Conservation (phyloP, 805 yeast genomes). For the Saccharomyces mikatae region DNA sequence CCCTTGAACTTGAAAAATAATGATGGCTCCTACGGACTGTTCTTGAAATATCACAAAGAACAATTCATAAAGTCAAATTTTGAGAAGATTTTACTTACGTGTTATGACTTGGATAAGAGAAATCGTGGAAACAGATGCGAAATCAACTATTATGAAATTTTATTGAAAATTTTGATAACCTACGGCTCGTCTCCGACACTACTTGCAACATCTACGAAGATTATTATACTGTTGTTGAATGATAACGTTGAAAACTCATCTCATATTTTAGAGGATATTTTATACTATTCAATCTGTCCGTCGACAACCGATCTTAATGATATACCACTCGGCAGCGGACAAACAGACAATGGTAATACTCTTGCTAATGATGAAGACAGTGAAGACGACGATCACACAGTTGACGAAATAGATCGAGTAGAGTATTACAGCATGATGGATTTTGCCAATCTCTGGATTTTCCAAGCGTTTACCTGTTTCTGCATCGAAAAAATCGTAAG, state of each 20-base stretch:
- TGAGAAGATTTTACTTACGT: conserved; percentile 12
- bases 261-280: conserved; percentile 12
- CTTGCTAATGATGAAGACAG: not conserved
- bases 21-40: conserved; percentile 5
- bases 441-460: conserved; percentile 28
- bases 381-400: conserved; percentile 7
- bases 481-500: conserved; percentile 6
- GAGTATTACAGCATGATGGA: conserved; percentile 16
- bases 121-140: not conserved
- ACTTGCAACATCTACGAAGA: conserved; percentile 6
- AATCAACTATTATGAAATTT: conserved; percentile 7
- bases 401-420: conserved; percentile 5
- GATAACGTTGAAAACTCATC: conserved; percentile 2
- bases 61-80: conserved; percentile 19
- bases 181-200: conserved; percentile 17
- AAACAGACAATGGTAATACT: not conserved
- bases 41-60: conserved; percentile 16
- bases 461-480: conserved; percentile 22
- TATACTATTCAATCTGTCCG: conserved; percentile 6
- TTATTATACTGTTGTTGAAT: conserved; percentile 10
- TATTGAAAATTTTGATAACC: conserved; percentile 14
- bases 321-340: not conserved
- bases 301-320: not conserved
- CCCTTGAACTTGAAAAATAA: conserved; percentile 1
- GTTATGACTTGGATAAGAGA: conserved; percentile 4